Evolutionary conservation across 176 grass and related monocot genomes (phyloP), one percentile per base, ranked within the genome.

Genomic region (Raddia distichophylla): DNA sequence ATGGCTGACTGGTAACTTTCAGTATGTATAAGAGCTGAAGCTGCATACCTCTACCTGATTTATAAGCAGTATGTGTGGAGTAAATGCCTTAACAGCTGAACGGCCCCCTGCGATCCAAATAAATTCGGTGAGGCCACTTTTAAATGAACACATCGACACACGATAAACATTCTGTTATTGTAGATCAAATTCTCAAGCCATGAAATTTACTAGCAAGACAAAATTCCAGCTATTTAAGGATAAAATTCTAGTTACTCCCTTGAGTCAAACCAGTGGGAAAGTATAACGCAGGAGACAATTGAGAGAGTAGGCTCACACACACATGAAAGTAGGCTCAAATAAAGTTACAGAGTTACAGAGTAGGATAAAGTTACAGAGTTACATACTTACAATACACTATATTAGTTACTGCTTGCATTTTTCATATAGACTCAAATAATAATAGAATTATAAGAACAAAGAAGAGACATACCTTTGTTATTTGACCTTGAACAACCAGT

Each of bases 81-180:
- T 85, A 78, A 90, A 86, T 54, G 78, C 88, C 78, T 56, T 82
- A 42, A 83, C 61, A 79, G 78, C 47, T 48, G 83, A 72, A 77
- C 65, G 67, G 6, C 73, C 69, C n/a, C 69, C 78, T 81, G 70
- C 60, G 58, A 72, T 62, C 45, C 20, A 63, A 35, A 69, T 86
- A 42, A 71, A 45, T 72, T 76, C 74, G 40, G 55, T 18, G 19
- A 58, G 60, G 73, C 7, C 5, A 40, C 33, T 44, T 14, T 40
- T 40, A 40, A 19, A 63, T 73, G 15, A 32, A 42, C 52, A 84
- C 1, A 66, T 51, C 19, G 14, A 22, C 50, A 84, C 3, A 67
- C 42, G 8, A 5, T 67, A 34, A 45, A 17, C 80, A 59, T 51
- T 79, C 13, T 75, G 32, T 9, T 34, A 1, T 60, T 18, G 48